Conservation (phyloP, 768 basidiomycete genomes). For the Dacryopinax primogenitus region DNA sequence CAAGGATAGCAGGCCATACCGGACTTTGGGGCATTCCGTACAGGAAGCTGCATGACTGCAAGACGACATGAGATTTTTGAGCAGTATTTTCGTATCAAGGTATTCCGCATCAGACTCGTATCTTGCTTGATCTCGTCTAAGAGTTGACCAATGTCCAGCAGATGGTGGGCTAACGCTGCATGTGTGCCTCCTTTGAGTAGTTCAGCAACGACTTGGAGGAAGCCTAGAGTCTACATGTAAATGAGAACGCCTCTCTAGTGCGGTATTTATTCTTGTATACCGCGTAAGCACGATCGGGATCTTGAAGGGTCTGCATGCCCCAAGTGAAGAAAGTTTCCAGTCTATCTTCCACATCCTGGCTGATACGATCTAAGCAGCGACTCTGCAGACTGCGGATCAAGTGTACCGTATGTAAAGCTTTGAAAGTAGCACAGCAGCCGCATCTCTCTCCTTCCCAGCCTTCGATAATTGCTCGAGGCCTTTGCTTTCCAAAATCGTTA, state of each 20-base stretch:
- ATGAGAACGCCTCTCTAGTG: background rate
- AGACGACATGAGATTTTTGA: constrained; percentile 56
- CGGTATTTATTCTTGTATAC: background rate
- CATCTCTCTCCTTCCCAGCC: constrained; percentile 76
- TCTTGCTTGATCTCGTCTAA: constrained; percentile 14
- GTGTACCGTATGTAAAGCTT: constrained; percentile 62
- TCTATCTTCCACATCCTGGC: constrained; percentile 44
- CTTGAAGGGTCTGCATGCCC: constrained; percentile 21
- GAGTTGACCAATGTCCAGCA: constrained; percentile 13
- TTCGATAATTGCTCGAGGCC: constrained; percentile 46
- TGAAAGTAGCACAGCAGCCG: constrained; percentile 67
- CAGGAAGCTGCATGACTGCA: constrained; percentile 46
- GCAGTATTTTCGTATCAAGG: constrained; percentile 53
- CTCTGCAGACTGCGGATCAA: background rate
- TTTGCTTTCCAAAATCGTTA: constrained; percentile 41
- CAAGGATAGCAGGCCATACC: background rate
- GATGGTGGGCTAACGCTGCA: constrained; percentile 26
- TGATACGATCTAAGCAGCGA: constrained; percentile 21
- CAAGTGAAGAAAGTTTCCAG: constrained; percentile 44
- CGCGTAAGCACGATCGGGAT: background rate
- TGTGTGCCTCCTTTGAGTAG: constrained; percentile 37
- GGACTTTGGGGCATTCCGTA: constrained; percentile 17
- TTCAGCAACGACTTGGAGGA: constrained; percentile 57
- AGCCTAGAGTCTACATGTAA: constrained; percentile 45
- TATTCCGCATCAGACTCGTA: constrained; percentile 38